Evolutionary conservation across 441 rosid genomes (phyloP).

Genomic region (Hura crepitans): DNA sequence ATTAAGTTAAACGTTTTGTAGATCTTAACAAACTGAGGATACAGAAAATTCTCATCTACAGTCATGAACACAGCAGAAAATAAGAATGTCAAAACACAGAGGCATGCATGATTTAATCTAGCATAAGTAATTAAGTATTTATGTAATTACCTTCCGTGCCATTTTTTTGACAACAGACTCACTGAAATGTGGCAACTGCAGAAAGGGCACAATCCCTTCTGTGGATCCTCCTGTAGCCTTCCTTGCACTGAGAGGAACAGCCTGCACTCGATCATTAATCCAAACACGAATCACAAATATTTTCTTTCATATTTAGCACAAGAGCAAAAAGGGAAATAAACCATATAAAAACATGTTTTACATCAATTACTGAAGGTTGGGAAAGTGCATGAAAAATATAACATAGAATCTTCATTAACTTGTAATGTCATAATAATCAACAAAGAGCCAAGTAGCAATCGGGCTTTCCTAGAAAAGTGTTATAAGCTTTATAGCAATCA

Average conservation of each 20-base stretch:
- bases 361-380: not conserved
- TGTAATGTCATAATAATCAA: not conserved
- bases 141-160: constrained; percentile 78
- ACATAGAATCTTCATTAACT: not conserved
- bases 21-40: no score
- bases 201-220: constrained; percentile 84
- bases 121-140: no score
- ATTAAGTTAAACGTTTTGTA: not conserved
- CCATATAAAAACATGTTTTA: not conserved
- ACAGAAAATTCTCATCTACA: no score
- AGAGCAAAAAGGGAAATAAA: not conserved
- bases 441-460: not conserved
- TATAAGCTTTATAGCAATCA: constrained; percentile 2
- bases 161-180: constrained; percentile 73
- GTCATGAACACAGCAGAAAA: no score
- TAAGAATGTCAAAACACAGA: no score
- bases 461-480: not conserved
- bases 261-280: constrained; percentile 41
- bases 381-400: not conserved
- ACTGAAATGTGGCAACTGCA: constrained; percentile 90
- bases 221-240: constrained; percentile 78
- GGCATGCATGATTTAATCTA: not conserved
- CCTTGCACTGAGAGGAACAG: constrained; percentile 95
- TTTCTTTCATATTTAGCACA: not conserved
- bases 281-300: constrained; percentile 5